phyloP scores from a whole-genome alignment of 441 rosid genomes.

The Arabidopsis hybrid region DNA sequence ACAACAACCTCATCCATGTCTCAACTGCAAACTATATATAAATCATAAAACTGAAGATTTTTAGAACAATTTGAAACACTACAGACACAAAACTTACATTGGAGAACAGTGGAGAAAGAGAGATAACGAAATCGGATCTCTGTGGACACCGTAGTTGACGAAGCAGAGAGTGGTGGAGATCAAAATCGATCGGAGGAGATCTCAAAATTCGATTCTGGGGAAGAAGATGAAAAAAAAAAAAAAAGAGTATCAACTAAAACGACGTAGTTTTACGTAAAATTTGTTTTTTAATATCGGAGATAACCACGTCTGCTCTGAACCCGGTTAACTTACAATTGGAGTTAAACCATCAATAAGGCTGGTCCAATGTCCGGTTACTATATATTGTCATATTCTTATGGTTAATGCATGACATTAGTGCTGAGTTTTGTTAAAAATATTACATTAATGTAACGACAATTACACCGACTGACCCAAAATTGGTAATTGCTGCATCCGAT shows the following conservation, averaged over 20 bases:
- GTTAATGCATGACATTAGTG: neutral
- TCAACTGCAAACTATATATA: neutral
- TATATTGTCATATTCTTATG: neutral
- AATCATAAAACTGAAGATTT: neutral
- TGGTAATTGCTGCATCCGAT: conserved; percentile 11
- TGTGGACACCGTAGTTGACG: neutral
- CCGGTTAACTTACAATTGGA: neutral
- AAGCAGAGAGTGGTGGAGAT: neutral
- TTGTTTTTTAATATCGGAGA: neutral
- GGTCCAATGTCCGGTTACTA: neutral
- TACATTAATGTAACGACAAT: neutral
- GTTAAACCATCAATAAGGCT: neutral
- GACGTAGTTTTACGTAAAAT: neutral
- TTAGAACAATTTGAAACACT: neutral
- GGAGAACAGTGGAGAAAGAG: neutral
- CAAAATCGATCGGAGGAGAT: neutral
- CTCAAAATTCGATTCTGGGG: neutral
- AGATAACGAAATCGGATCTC: conserved; percentile 1
- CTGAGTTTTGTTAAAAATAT: neutral
- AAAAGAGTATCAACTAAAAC: too few relatives aligned
- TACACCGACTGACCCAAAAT: conserved; percentile 20
- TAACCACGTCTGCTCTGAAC: neutral
- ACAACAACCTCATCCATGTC: conserved; percentile 81
- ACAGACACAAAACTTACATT: conserved; percentile 1
- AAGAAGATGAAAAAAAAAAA: too few relatives aligned